These are phyloP conservation scores for Ustilago sp. DNA, from an alignment of 1,284 basidiomycete species.

Conservation along the genomic window DNA sequence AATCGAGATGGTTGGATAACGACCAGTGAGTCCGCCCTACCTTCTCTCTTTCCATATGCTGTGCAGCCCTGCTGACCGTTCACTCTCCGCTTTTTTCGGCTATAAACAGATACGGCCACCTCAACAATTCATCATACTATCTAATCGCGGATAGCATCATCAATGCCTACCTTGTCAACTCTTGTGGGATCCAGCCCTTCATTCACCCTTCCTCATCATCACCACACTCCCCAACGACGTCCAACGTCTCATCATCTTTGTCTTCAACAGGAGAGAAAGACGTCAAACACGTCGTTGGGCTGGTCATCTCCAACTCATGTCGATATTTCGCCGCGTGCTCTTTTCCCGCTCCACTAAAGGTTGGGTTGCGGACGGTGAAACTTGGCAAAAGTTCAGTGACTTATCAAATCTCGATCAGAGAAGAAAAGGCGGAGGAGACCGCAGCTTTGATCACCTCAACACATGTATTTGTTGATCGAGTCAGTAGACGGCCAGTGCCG, in stretches of 20 bases:
- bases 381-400: slow-evolving; percentile 48
- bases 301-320: slow-evolving; percentile 52
- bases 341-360: slow-evolving; percentile 39
- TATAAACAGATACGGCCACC: slow-evolving; percentile 47
- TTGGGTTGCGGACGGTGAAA: slow-evolving; percentile 39
- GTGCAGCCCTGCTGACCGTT: not conserved
- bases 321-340: slow-evolving; percentile 52
- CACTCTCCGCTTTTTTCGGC: not conserved
- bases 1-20: slow-evolving; percentile 58
- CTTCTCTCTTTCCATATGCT: not conserved
- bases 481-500: slow-evolving; percentile 28
- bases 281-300: slow-evolving; percentile 33
- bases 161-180: slow-evolving; percentile 51
- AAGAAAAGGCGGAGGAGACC: slow-evolving; percentile 8
- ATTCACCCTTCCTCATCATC: slow-evolving; percentile 12
- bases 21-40: slow-evolving; percentile 38
- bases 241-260: not conserved
- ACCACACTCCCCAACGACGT: not conserved
- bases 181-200: slow-evolving; percentile 49
- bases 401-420: slow-evolving; percentile 45
- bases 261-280: slow-evolving; percentile 10
- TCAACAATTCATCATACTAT: slow-evolving; percentile 59
- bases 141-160: slow-evolving; percentile 50
- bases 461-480: slow-evolving; percentile 56
- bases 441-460: slow-evolving; percentile 49